These are phyloP conservation scores for Fusarium continuum DNA, from an alignment of 2,329 filamentous ascomycete genomes.

Conservation along the genomic window DNA sequence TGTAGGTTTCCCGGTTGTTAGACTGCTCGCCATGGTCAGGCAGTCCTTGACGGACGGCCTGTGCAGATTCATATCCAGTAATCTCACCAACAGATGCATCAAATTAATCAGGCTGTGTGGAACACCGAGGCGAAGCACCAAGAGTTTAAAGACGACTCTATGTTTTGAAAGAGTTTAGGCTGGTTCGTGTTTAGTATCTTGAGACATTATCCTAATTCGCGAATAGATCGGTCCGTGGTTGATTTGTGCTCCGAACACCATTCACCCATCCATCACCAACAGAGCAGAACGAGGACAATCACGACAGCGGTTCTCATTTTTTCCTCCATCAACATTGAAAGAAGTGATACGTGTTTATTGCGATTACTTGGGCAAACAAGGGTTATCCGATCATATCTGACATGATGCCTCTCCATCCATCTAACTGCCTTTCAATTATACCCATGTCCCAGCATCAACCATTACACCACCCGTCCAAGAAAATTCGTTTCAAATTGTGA, in stretches of 20 bases:
- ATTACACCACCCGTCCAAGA: slow-evolving; percentile 50
- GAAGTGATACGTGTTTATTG: slow-evolving; percentile 15
- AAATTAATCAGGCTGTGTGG: not conserved
- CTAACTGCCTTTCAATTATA: slow-evolving; percentile 45
- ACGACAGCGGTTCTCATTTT: not conserved
- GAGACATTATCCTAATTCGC: not conserved
- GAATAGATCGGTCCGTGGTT: too few species aligned
- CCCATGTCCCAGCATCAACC: slow-evolving; percentile 43
- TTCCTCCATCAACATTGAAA: not conserved
- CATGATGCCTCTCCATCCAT: slow-evolving; percentile 40
- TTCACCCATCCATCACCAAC: too few species aligned
- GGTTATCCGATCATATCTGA: slow-evolving; percentile 39
- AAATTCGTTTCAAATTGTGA: slow-evolving; percentile 47
- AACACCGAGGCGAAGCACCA: not conserved
- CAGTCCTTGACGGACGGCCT: not conserved
- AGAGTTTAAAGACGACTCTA: not conserved
- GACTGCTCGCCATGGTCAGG: too few species aligned
- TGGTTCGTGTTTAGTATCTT: not conserved
- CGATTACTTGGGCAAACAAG: slow-evolving; percentile 31
- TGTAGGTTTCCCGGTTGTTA: too few species aligned
- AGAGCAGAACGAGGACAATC: not conserved
- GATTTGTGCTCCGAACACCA: too few species aligned
- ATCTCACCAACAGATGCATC: not conserved
- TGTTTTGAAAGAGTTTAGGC: too few species aligned
- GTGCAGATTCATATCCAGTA: not conserved